These are phyloP conservation scores for Penicillium sp. DNA, from an alignment of 2,329 filamentous ascomycete species.

Conservation along the genomic window DNA sequence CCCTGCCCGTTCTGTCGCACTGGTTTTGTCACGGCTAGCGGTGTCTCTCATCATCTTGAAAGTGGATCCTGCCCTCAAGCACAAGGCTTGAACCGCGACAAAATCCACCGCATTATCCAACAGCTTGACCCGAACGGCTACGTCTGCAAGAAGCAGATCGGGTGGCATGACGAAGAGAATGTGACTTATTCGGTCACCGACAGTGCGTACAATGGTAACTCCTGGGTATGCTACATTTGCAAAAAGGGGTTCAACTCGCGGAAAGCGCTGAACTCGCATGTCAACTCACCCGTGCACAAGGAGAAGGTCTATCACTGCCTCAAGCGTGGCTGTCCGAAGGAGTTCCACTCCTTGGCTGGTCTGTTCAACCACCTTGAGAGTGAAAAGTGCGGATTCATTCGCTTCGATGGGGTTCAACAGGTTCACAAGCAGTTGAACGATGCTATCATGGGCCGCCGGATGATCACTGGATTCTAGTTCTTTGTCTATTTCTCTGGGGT, in stretches of 20 bases:
- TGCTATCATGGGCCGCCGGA: background rate
- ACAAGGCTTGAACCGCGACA: background rate
- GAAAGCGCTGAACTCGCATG: constrained; percentile 50
- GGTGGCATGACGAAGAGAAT: background rate
- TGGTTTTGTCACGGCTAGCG: constrained; percentile 51
- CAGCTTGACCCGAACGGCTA: background rate
- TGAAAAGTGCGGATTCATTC: constrained; percentile 41
- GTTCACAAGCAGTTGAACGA: background rate
- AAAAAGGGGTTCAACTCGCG: constrained; percentile 42
- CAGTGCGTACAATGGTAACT: background rate
- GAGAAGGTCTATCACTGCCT: constrained; percentile 48
- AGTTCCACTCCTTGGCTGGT: constrained; percentile 41
- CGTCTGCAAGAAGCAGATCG: background rate
- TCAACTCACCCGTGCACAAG: constrained; percentile 54
- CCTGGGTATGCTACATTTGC: constrained; percentile 53
- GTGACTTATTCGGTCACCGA: background rate
- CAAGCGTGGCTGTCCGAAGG: constrained; percentile 34
- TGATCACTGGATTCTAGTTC: background rate
- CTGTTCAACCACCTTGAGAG: constrained; percentile 50
- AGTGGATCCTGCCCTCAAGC: constrained; percentile 32
- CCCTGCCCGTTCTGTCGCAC: constrained; percentile 57
- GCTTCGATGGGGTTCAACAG: constrained; percentile 43
- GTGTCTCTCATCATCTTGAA: constrained; percentile 58
- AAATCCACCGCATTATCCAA: background rate
- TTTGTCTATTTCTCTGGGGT: background rate